Base-by-base conservation (phyloP, 345 rosid species). In the Salix udensis region DNA sequence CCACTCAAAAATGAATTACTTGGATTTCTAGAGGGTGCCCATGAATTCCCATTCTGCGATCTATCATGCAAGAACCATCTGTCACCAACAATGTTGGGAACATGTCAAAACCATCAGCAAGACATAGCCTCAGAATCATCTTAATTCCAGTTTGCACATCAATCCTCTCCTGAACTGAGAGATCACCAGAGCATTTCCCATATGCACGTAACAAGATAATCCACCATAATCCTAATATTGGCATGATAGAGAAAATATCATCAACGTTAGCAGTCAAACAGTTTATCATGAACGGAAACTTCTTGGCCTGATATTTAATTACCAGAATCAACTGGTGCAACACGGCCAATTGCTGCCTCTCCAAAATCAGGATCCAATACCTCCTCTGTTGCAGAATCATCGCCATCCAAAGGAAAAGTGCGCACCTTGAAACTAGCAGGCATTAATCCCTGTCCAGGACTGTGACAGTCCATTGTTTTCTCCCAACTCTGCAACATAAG, bases 41-140 rank as follows among this genome's bases (percentile, higher is more conserved):
- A 82, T 94, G 97, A 84, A 94, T 94, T 77, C 97, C 98, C 97
- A 94, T 94, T 44, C 97, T 92, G 53, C 98, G 97, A 78, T 94
- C 98, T 81, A 94, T 93, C 98, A 94, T 94, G 87, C 98, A 94
- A 61, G 98, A 92, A 24, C 97, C 98, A 89, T 94, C 98, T 4
- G 98, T 94, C 65, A 93, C 98, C 87, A 94, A 79, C 73, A 94
- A 70, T 77, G 98, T 92, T 23, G 98, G 97, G 65, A 92, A 94
- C 98, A 94, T 94, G 73, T 94, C 97, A 70, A 94, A 94, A 76
- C 97, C 97, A 88, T 94, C 98, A 75, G 98, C 97, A 66, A 94
- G 93, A 84, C 97, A 94, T 5, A 94, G 85, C 85, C 85, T 92
- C 70, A 94, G 75, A 76, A 93, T 94, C 97, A 93, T 92, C 77